Base-by-base conservation (phyloP, 164 flowering plant species). In the Stephania yunnanensis region DNA sequence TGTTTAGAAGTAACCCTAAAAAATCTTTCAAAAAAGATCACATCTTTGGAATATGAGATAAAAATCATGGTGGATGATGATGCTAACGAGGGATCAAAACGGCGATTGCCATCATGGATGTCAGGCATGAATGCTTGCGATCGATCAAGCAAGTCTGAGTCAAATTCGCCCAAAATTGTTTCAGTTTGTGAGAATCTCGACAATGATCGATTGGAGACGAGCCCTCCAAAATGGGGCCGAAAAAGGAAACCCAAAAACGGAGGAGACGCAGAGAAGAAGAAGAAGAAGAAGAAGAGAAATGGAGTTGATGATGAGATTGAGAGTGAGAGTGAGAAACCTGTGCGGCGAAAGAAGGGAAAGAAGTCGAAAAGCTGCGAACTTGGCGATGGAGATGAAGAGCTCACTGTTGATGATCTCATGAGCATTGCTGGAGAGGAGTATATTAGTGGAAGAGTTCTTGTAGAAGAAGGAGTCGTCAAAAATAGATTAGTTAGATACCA, bases 381-480 rank as follows among this genome's bases (percentile, higher is more conserved):
- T n/a, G n/a, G n/a, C n/a, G n/a, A n/a, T n/a, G n/a, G n/a, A 6
- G 81, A 80, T 65, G 90, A 84, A 66, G 91, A 85, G 22, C 73
- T 89, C 73, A 87, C 91, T 3, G 72, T 89, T 71, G 90, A 87
- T 50, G 91, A 90, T 86, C 82, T 89, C 13, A 66, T 91, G 80
- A 81, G 81, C 84, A 87, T 91, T 76, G 96, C 96, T 50, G 52
- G 87, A 78, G 91, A 91, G 96, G 96, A n/a, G n/a, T n/a, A n/a
- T n/a, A n/a, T n/a, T n/a, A n/a, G n/a, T n/a, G n/a, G n/a, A n/a
- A n/a, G n/a, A n/a, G n/a, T n/a, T n/a, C n/a, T n/a, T n/a, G n/a
- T n/a, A n/a, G n/a, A n/a, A n/a, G n/a, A n/a, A n/a, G n/a, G n/a
- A n/a, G n/a, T n/a, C n/a, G n/a, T n/a, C n/a, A n/a, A n/a, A n/a